A percentile compares a stretch with the other conserved stretches of the same genome.
Conservation (phyloP, 345 rosid genomes). For the Turritis glabra region DNA sequence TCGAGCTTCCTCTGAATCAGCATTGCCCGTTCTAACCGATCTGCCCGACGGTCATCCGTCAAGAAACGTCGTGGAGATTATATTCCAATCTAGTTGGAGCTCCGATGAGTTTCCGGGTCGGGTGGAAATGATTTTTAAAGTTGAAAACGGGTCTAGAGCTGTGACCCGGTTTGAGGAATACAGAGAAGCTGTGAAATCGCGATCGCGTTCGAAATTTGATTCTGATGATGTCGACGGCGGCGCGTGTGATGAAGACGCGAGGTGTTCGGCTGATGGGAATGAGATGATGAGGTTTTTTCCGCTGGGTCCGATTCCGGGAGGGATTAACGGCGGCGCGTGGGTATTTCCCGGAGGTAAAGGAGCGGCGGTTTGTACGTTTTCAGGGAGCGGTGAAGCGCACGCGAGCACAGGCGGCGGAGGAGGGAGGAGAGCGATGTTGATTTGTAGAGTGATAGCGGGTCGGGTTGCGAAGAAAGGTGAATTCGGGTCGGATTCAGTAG, state of each 20-base stretch:
- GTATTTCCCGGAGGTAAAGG: slow-evolving; percentile 53
- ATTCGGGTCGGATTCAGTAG: slow-evolving; percentile 72
- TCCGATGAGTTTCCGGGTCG: slow-evolving; percentile 69
- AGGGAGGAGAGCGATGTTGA: slow-evolving; percentile 92
- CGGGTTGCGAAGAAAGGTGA: slow-evolving; percentile 65
- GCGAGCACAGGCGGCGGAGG: slow-evolving; percentile 77
- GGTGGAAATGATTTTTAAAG: slow-evolving; percentile 90
- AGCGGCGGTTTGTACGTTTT: slow-evolving; percentile 54
- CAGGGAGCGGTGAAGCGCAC: slow-evolving; percentile 86
- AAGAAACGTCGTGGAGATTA: slow-evolving; percentile 90
- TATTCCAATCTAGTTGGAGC: slow-evolving; percentile 94
- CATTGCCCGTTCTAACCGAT: slow-evolving; percentile 66
- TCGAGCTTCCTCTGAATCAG: slow-evolving; percentile 46
- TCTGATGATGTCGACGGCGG: slow-evolving; percentile 18
- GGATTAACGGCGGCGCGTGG: slow-evolving; percentile 56
- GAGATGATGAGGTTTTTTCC: slow-evolving; percentile 94
- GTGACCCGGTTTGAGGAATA: slow-evolving; percentile 87
- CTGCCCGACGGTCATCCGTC: slow-evolving; percentile 88
- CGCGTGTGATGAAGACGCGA: slow-evolving; percentile 67
- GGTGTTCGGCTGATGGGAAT: slow-evolving; percentile 94
- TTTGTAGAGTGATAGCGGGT: slow-evolving; percentile 91
- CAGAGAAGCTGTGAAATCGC: slow-evolving; percentile 67
- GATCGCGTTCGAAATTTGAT: slow-evolving; percentile 38
- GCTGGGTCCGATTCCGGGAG: slow-evolving; percentile 64
- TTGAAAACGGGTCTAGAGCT: slow-evolving; percentile 74